Evolutionary conservation across 176 grass and related monocot species (phyloP), one percentile per base, ranked within the genome.

Genomic region (Aegilops longissima): DNA sequence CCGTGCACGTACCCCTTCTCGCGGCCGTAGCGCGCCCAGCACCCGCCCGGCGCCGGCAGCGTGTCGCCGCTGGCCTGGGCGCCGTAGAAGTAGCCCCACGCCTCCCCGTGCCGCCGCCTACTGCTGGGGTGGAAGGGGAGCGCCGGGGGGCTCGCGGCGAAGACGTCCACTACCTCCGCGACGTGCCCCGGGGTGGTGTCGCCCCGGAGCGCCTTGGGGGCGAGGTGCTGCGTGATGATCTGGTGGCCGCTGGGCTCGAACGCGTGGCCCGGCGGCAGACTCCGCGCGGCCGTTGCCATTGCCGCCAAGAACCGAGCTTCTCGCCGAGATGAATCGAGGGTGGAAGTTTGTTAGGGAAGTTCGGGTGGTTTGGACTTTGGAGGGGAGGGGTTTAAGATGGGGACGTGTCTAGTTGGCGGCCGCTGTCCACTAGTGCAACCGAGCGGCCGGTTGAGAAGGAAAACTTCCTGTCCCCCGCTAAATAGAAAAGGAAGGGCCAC

Each of bases 1-100:
- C 40, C 80, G 42, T 42, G n/a, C 42, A 51, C 23, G 69, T 84
- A 84, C 82, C 35, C 34, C 69, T 84, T 74, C 17, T 42, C 68
- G 31, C 1, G 9, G 16, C 68, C 82, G 54, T 73, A 74, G 4
- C 34, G 54, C 2, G 10, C 3, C 69, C 82, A 62, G 33, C 23
- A 73, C 3, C 54, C 69, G 33, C 68, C 49, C 49, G 49, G 67
- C 31, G 25, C 73, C 14, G 25, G 45, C 14, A 16, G 73, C 25
- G 9, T 27, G 45, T 54, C 62, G 79, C 23, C 40, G 30, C 5
- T 3, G 79, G 42, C 40, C 4, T 82, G 44, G 36, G 11, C 20
- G 2, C 33, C 77, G 64, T 14, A 68, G 64, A 33, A 81, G 79
- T 81, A 33, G 63, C 39, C 40, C 25, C 63, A 49, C 16, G 31